Evolutionary conservation across 2,329 filamentous ascomycete species (phyloP).

Genomic region (Aaosphaeria pasadenensis): DNA sequence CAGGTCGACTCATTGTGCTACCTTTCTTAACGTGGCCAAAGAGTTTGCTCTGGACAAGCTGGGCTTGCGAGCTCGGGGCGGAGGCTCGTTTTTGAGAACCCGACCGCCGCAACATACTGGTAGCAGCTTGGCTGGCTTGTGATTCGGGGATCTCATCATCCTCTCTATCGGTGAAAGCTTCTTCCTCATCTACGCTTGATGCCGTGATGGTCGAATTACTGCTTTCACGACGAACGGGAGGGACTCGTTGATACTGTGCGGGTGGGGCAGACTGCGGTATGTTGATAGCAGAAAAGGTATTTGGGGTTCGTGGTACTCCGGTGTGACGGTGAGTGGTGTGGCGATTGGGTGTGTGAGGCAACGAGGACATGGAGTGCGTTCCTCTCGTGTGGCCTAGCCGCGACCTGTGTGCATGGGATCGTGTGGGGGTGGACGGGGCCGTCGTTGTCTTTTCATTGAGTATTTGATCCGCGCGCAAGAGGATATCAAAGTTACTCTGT

Average conservation of each 20-base stretch:
- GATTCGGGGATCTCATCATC: conserved; percentile 69
- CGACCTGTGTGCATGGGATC: conserved; percentile 49
- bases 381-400: conserved; percentile 67
- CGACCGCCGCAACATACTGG: conserved; percentile 66
- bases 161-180: conserved; percentile 57
- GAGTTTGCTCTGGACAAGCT: conserved; percentile 58
- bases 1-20: conserved; percentile 33
- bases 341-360: conserved; percentile 71
- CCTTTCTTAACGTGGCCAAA: conserved; percentile 61
- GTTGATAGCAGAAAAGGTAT: conserved; percentile 26
- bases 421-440: conserved; percentile 67
- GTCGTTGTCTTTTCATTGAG: conserved; percentile 74
- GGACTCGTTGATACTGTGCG: conserved; percentile 30
- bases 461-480: conserved; percentile 72
- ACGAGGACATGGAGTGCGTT: conserved; percentile 78
- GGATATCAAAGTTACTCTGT: conserved; percentile 69
- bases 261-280: conserved; percentile 42
- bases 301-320: conserved; percentile 53
- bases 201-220: conserved; percentile 58
- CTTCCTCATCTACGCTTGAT: conserved; percentile 39
- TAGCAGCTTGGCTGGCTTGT: conserved; percentile 74
- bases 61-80: conserved; percentile 35
- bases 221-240: conserved; percentile 57
- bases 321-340: conserved; percentile 55
- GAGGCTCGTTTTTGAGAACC: conserved; percentile 38